Evolutionary conservation across 176 grass and related monocot species (phyloP), one percentile per base, ranked within the genome.

Genomic region (Juncus inflexus): DNA sequence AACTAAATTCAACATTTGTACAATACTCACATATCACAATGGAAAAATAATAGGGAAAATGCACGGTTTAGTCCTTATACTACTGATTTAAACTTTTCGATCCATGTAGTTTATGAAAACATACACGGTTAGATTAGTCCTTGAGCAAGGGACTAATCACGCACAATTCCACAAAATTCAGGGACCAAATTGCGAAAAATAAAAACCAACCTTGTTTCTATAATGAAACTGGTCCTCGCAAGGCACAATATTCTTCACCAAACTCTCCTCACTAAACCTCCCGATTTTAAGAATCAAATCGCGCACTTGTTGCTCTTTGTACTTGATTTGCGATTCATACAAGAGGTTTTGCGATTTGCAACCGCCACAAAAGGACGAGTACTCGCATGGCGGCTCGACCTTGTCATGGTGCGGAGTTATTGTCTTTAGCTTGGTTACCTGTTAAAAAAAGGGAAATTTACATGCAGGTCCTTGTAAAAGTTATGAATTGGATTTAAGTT

Each of bases 341-440:
- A 74, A 75, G 19, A 99, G 89, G 65, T 87, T 78, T 83, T 90
- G 94, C 7, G 75, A 84, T 80, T 99, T 99, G 78, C 94, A 99
- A 15, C 89, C 94, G 2, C 94, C 94, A 66, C 94, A 92, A 42
- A 84, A 61, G 0, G 88, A 76, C 10, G 89, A 82, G 9, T 92
- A 85, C 12, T 87, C 81, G 67, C 94, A 92, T 3, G 83, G 94
- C 1, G 89, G 72, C 15, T 90, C 83, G 55, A 92, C 83, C 9
- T 76, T 76, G 62, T 99, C 75, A 62, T 64, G 52, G 61, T 99
- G 86, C 4, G 89, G 83, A 58, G 74, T 71, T 56, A 99, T 84
- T 1, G 86, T 99, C 65, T 61, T 84, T 37, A 99, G 67, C 62
- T 99, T 99, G 49, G 85, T 64, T 5, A 87, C 89, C 83, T 99